Percentiles rank a stretch among this genome's conserved stretches.
phyloP scores from a whole-genome alignment of 2,329 filamentous ascomycete genomes.

The Fusarium oxysporum region DNA sequence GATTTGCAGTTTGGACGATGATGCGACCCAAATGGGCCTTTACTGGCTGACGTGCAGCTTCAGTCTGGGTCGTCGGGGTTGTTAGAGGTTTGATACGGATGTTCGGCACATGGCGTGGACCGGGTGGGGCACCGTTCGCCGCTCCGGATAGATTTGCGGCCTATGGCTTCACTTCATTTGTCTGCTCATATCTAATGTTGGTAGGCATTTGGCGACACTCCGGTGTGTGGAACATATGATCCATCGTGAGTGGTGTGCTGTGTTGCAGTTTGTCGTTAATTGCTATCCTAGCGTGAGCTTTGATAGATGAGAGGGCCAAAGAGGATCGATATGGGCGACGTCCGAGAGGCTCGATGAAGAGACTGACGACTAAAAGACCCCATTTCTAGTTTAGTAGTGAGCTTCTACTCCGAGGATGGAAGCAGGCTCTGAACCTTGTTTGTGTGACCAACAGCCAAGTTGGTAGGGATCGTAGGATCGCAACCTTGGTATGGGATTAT shows the following conservation, averaged over 20 bases:
- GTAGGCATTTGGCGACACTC: constrained; percentile 17
- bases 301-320: constrained; percentile 21
- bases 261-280: constrained; percentile 21
- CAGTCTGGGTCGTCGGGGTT: constrained; percentile 38
- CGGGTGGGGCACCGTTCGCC: constrained; percentile 34
- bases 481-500: constrained; percentile 14
- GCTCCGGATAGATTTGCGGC: constrained; percentile 30
- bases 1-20: constrained; percentile 20
- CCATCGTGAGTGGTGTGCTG: constrained; percentile 14
- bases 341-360: constrained; percentile 21
- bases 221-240: constrained; percentile 19
- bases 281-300: constrained; percentile 19
- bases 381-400: constrained; percentile 15
- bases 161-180: constrained; percentile 19
- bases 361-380: constrained; percentile 8
- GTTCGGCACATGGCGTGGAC: constrained; percentile 45
- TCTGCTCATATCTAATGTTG: constrained; percentile 15
- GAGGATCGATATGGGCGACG: constrained; percentile 28
- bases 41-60: constrained; percentile 27
- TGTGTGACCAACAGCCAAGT: constrained; percentile 18
- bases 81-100: constrained; percentile 37
- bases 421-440: constrained; percentile 22
- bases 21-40: constrained; percentile 25
- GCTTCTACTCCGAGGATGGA: constrained; percentile 1
- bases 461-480: constrained; percentile 24